phyloP scores from a whole-genome alignment of 352 stramenopile species.

The Phytophthora hibernalis region DNA sequence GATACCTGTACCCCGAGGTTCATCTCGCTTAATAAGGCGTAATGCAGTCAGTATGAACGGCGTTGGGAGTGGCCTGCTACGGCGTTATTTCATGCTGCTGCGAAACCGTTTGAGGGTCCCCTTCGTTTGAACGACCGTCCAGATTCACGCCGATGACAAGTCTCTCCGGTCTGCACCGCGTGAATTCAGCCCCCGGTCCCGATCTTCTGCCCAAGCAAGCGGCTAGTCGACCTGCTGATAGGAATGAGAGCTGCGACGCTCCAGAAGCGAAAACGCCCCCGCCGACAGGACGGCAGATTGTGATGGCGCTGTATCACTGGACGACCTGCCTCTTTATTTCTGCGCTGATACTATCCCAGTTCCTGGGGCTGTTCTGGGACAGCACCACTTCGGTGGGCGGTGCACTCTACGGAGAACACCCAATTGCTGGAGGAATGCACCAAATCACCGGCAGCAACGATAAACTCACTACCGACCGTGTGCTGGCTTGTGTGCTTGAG shows the following conservation, averaged over 20 bases:
- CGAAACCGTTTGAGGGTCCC: background rate
- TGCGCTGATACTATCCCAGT: slow-evolving; percentile 36
- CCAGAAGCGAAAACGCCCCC: slow-evolving; percentile 11
- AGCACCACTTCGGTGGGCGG: slow-evolving; percentile 4
- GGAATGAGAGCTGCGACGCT: background rate
- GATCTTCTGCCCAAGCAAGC: slow-evolving; percentile 23
- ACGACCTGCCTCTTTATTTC: slow-evolving; percentile 38
- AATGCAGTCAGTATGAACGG: too few relatives aligned
- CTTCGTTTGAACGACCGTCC: background rate
- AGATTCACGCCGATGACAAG: slow-evolving; percentile 1
- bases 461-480: slow-evolving; percentile 54
- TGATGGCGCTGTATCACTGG: slow-evolving; percentile 38
- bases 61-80: too few relatives aligned
- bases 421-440: slow-evolving; percentile 20
- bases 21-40: slow-evolving; percentile 5
- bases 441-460: slow-evolving; percentile 52
- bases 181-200: slow-evolving; percentile 18
- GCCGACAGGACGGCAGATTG: background rate
- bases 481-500: slow-evolving; percentile 52
- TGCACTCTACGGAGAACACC: slow-evolving; percentile 26
- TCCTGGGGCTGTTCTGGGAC: slow-evolving; percentile 43
- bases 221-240: slow-evolving; percentile 22
- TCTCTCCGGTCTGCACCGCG: slow-evolving; percentile 31
- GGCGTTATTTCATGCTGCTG: background rate
- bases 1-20: slow-evolving; percentile 33